Base-by-base conservation (phyloP, 495 filamentous ascomycete species). In the Collariella sp. region DNA sequence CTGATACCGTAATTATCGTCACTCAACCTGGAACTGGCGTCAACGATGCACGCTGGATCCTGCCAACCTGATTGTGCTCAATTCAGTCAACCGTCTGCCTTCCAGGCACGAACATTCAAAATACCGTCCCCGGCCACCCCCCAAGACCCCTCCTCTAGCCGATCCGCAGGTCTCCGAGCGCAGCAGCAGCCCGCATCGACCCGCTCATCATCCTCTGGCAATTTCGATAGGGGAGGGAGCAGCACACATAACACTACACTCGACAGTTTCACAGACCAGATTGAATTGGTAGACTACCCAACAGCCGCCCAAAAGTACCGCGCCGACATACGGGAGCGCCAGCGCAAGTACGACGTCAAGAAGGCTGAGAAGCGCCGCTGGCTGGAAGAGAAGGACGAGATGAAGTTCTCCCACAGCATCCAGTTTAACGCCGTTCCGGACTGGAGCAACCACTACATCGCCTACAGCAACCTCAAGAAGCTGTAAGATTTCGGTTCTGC, bases 391-490 rank as follows among this genome's bases (percentile, higher is more conserved):
- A 79, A 73, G 49, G 81, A 83, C 84, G 89, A 90, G 58, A 99
- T 99, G 93, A 97, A 96, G 81, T 99, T 99, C 78, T 96, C 93
- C 46, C 93, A 97, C 67, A 97, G 94, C 72, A 83, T 99, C 59
- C 93, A 99, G 74, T 99, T 99, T 73, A 99, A 99, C 72, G 89
- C 93, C 52, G 94, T 99, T 52, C 93, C 94, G 19, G 93, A 99
- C 67, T 99, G 93, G 93, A 96, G 90, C 73, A 87, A 83, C 57
- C 82, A 96, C 70, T 99, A 99, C 69, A 93, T 99, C 62, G 84
- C 89, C 50, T 99, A 99, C 70, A 95, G 89, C 68, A 97, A 95
- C 63, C 81, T 97, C 58, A 99, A 99, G 80, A 99, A 99, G 76
- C 75, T 95, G 91, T 95, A 72, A 66, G 89, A 77, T 35, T 44